These are phyloP conservation scores for Astrothelium macrocarpum DNA, from an alignment of 495 filamentous ascomycete genomes.

Conservation along the genomic window DNA sequence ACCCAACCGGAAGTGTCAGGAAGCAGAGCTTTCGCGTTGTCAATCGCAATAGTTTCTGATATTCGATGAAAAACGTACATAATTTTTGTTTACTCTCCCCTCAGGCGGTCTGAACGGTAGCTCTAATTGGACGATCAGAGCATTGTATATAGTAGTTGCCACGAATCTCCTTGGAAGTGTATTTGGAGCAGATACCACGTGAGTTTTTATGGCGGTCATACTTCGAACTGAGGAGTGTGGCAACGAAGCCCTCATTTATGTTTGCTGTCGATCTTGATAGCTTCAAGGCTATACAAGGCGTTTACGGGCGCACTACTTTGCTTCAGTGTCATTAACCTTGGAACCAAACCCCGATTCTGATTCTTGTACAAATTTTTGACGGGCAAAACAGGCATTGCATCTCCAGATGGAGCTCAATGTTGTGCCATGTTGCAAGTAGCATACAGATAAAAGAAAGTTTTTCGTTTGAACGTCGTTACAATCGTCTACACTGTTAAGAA, in stretches of 20 bases:
- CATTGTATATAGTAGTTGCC: neutral
- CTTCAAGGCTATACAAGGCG: neutral
- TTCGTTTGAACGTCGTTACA: too few species aligned
- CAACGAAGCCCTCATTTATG: neutral
- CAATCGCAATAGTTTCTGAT: neutral
- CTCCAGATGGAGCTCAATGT: too few species aligned
- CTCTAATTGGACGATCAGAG: neutral
- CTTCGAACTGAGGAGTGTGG: neutral
- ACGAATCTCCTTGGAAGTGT: neutral
- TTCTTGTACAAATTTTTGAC: neutral
- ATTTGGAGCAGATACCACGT: neutral
- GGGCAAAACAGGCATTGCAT: neutral
- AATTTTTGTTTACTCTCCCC: neutral
- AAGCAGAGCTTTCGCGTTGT: neutral
- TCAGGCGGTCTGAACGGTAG: neutral
- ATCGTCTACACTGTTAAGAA: too few species aligned
- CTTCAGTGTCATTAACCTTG: neutral
- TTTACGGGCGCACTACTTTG: neutral
- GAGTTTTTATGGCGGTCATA: neutral
- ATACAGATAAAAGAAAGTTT: too few species aligned
- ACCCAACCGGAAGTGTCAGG: neutral
- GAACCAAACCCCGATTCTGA: neutral
- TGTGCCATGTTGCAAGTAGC: too few species aligned
- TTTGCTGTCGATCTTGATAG: neutral
- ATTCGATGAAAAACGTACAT: neutral